Conservation (phyloP, 106 monocot species). For the Apostasia shenzhenica region DNA sequence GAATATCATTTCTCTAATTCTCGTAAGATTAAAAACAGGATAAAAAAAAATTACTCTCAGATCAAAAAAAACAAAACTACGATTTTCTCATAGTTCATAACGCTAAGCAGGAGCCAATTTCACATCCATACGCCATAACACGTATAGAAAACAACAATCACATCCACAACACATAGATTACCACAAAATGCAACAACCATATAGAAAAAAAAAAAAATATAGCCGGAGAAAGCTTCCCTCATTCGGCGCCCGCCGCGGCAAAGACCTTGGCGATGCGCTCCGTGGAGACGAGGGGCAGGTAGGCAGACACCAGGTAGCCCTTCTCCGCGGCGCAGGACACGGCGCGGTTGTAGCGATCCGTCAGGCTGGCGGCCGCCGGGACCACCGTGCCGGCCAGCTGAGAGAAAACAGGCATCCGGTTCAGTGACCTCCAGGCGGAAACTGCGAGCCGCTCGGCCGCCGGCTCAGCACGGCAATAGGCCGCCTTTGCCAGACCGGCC, state of each 20-base stretch:
- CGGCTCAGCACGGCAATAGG: slow-evolving; percentile 38
- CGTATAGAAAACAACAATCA: too few species aligned
- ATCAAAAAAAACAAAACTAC: too few species aligned
- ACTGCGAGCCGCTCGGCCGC: slow-evolving; percentile 59
- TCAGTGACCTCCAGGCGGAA: slow-evolving; percentile 64
- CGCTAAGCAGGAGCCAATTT: too few species aligned
- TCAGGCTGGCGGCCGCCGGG: slow-evolving; percentile 55
- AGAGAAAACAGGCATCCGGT: slow-evolving; percentile 68
- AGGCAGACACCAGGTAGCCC: slow-evolving; percentile 52
- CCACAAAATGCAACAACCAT: too few species aligned
- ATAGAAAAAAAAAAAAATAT: too few species aligned
- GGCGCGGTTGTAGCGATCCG: slow-evolving; percentile 60
- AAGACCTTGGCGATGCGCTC: slow-evolving; percentile 70
- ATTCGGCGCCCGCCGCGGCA: neutral
- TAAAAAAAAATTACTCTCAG: too few species aligned
- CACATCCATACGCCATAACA: too few species aligned
- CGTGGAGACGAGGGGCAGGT: slow-evolving; percentile 65
- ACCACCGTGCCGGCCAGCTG: slow-evolving; percentile 54
- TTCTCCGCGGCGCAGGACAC: slow-evolving; percentile 46
- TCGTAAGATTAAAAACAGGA: too few species aligned
- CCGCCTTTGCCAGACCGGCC: slow-evolving; percentile 32
- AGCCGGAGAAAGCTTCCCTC: neutral
- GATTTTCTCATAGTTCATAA: too few species aligned
- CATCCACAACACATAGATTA: too few species aligned
- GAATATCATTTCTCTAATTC: too few species aligned